Percentiles rank a stretch among this genome's conserved stretches.
These are phyloP conservation scores for Thecaphora frezii DNA, from an alignment of 1,284 basidiomycete species.

Conservation along the genomic window DNA sequence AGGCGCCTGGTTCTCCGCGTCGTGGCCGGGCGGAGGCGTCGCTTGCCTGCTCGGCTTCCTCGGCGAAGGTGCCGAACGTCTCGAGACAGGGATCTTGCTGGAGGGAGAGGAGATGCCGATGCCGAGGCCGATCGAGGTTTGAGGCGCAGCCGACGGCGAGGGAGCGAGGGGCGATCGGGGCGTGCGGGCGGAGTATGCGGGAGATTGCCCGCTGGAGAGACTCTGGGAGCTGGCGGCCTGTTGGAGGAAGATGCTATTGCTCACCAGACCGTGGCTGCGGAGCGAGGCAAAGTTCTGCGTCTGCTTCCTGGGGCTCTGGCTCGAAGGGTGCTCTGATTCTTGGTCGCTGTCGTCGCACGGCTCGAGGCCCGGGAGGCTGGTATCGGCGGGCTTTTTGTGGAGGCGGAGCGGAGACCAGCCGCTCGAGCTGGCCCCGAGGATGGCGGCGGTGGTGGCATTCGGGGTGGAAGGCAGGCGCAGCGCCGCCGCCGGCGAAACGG, in stretches of 20 bases:
- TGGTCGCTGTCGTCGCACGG: background rate
- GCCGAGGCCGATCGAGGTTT: conserved; percentile 37
- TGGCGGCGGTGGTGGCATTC: conserved; percentile 37
- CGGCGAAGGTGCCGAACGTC: conserved; percentile 4
- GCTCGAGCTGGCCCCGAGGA: conserved; percentile 44
- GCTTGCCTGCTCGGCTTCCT: conserved; percentile 1
- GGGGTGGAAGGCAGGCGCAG: conserved; percentile 11
- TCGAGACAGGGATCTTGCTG: conserved; percentile 2
- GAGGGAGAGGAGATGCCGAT: conserved; percentile 29
- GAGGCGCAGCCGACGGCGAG: background rate
- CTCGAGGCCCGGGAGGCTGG: background rate
- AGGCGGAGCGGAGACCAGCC: conserved; percentile 48
- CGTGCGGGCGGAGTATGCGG: conserved; percentile 6
- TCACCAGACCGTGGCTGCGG: conserved; percentile 45
- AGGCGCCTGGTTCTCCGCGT: conserved; percentile 26
- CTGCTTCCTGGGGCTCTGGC: conserved; percentile 30
- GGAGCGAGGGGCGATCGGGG: conserved; percentile 4
- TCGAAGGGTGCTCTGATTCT: conserved; percentile 19
- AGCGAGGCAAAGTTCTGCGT: conserved; percentile 39
- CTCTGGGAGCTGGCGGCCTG: conserved; percentile 5
- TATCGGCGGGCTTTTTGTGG: conserved; percentile 3
- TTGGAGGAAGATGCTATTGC: conserved; percentile 49
- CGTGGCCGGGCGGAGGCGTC: background rate
- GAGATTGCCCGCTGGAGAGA: background rate
- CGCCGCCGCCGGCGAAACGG: conserved; percentile 1